These are phyloP conservation scores for Lactarius sanguifluus DNA, from an alignment of 768 basidiomycete species.

Conservation along the genomic window DNA sequence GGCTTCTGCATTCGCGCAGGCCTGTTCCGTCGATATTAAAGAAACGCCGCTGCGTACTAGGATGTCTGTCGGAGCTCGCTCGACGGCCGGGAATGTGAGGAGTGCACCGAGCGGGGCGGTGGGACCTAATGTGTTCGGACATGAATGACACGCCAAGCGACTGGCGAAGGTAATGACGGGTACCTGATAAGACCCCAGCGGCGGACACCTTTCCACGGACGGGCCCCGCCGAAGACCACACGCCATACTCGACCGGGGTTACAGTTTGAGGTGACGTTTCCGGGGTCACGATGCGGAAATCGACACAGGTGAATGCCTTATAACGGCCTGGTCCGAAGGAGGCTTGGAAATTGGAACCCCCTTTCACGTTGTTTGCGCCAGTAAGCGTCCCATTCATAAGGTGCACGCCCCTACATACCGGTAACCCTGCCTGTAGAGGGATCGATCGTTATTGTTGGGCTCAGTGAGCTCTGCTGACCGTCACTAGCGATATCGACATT, in stretches of 20 bases:
- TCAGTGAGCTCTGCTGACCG: slow-evolving; percentile 51
- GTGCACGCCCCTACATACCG: background rate
- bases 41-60: slow-evolving; percentile 65
- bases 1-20: slow-evolving; percentile 57
- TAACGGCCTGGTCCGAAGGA: slow-evolving; percentile 63
- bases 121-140: slow-evolving; percentile 39
- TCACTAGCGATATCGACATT: slow-evolving; percentile 64
- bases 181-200: slow-evolving; percentile 51
- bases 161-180: slow-evolving; percentile 18
- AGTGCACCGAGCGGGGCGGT: slow-evolving; percentile 46
- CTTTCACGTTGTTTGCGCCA: slow-evolving; percentile 27
- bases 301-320: slow-evolving; percentile 57
- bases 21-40: slow-evolving; percentile 58
- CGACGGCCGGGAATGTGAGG: background rate
- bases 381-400: background rate
- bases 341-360: slow-evolving; percentile 47
- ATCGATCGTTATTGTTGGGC: slow-evolving; percentile 50
- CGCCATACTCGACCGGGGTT: slow-evolving; percentile 56
- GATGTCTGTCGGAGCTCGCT: slow-evolving; percentile 41
- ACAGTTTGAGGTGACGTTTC: slow-evolving; percentile 11
- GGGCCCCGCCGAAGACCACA: slow-evolving; percentile 52
- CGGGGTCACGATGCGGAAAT: slow-evolving; percentile 54
- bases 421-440: slow-evolving; percentile 44
- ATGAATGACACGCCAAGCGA: background rate
- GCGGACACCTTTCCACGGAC: slow-evolving; percentile 47